A percentile compares a stretch with the other conserved stretches of the same genome.
Evolutionary conservation across 768 basidiomycete genomes (phyloP).

Genomic region (Rickenella mellea): DNA sequence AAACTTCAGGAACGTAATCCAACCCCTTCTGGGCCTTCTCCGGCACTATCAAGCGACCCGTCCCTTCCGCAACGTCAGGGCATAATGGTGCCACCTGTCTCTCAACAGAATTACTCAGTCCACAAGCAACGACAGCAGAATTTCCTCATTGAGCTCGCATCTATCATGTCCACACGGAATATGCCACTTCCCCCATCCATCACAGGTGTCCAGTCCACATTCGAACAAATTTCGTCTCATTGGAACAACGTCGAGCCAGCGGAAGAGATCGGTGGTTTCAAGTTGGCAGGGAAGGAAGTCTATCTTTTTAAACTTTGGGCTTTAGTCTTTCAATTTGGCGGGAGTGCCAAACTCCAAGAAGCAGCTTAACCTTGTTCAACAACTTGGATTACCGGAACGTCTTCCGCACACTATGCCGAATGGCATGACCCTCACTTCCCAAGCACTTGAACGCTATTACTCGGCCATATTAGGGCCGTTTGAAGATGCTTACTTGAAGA

Average conservation of each 20-base stretch:
- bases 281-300: constrained; percentile 64
- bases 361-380: constrained; percentile 45
- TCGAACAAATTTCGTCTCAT: constrained; percentile 51
- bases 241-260: constrained; percentile 63
- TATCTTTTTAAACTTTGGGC: constrained; percentile 71
- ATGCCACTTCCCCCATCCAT: constrained; percentile 69
- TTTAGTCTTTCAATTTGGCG: constrained; percentile 50
- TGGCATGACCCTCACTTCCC: constrained; percentile 40
- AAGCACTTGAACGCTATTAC: constrained; percentile 50
- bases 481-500: constrained; percentile 61
- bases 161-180: constrained; percentile 43
- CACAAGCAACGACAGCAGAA: constrained; percentile 49
- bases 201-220: constrained; percentile 52
- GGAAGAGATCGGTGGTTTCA: constrained; percentile 51
- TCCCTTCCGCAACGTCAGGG: constrained; percentile 9
- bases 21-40: constrained; percentile 22
- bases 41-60: constrained; percentile 27
- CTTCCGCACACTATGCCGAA: constrained; percentile 35
- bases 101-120: constrained; percentile 20
- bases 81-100: constrained; percentile 25
- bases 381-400: constrained; percentile 55
- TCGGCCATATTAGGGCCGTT: constrained; percentile 56
- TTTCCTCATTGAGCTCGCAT: constrained; percentile 55
- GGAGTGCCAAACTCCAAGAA: constrained; percentile 32
- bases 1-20: constrained; percentile 37